Conservation (phyloP, 140 eudicot species). For the Flaveria floridana region DNA sequence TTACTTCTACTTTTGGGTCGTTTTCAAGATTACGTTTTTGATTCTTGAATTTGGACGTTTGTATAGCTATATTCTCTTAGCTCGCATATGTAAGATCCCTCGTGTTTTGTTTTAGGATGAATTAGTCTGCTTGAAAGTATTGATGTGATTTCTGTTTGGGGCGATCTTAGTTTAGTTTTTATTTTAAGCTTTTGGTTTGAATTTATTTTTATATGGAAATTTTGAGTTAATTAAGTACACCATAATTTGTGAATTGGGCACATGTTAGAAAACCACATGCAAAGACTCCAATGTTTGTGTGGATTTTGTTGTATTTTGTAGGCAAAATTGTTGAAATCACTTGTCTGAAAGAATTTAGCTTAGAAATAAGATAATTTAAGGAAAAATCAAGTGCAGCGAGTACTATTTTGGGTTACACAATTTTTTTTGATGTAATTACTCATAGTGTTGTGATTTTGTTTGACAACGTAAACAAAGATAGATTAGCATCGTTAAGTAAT, state of each 20-base stretch:
- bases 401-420: background rate
- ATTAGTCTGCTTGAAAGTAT: constrained; percentile 9
- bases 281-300: no score
- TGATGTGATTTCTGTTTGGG: constrained; percentile 8
- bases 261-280: no score
- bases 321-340: no score
- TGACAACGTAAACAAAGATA: background rate
- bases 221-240: background rate
- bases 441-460: background rate
- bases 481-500: no score
- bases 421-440: background rate
- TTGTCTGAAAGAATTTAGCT: background rate
- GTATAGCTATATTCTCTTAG: background rate
- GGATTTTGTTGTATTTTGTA: background rate
- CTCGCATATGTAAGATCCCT: background rate
- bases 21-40: constrained; percentile 14
- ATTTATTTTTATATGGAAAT: background rate
- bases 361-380: background rate
- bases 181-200: background rate
- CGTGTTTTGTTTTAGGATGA: background rate
- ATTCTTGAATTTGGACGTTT: constrained; percentile 5
- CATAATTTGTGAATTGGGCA: background rate
- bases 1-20: background rate
- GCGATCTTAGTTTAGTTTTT: constrained; percentile 19
- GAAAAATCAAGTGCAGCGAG: background rate